Evolutionary conservation across 306 rosid genomes (phyloP), one percentile per base, ranked within the genome.

Genomic region (Myrica gale): DNA sequence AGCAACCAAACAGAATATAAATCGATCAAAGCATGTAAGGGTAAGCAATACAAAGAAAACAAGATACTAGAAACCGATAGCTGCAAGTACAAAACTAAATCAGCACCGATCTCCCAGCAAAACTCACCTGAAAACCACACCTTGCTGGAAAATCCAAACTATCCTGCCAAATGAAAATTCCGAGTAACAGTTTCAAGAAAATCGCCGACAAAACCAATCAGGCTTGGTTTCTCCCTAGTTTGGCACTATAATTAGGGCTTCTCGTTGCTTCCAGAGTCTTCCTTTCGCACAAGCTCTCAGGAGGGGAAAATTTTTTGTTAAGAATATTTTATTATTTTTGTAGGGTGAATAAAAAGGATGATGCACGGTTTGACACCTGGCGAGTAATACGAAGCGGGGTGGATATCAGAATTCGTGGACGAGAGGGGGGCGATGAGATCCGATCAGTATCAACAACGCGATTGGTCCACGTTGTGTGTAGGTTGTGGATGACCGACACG

Each of bases 371-470:
- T 9, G 92, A 82, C 97, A 88, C 97, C 94, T 89, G 94, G 89
- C 83, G 69, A 6, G 12, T 6, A 11, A 77, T 37, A 19, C 79
- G 12, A 20, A 51, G 48, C 41, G 75, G 6, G 51, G 68, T 4
- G 50, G 85, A 84, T 76, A 80, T 88, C 79, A 86, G 84, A 89
- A 86, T 75, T 91, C 92, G 94, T 91, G 97, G 97, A 86, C 73
- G 84, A 73, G 85, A 89, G 89, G 19, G 43, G 76, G 72, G 81
- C 72, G 87, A 75, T 10, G 10, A 87, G 89, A 91, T 87, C 92
- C 94, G 92, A 91, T 91, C 97, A 83, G 84, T 91, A 85, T 84
- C 92, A 62, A 52, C 3, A 1, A 16, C 23, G 2, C 74, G 23
- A 86, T 91, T 91, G 89, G 94, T 75, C 85, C 74, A 77, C 66